phyloP scores from a whole-genome alignment of 176 grass and related monocot species.

The Zea mays region Zm-B73-REFERENCE-NAM-5.0 NC_050098.1:171103001-171103500 shows the following conservation, averaged over 20 bases:
- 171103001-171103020: neutral
- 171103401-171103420: constrained; percentile 92
- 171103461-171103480: constrained; percentile 67
- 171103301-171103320: constrained; percentile 64
- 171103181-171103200: constrained; percentile 3
- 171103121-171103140: constrained; percentile 4
- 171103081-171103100: neutral
- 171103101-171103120: neutral
- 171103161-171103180: neutral
- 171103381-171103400: constrained; percentile 83
- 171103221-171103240: neutral
- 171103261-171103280: constrained; percentile 42
- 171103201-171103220: neutral
- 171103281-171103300: constrained; percentile 79
- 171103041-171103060: constrained; percentile 26
- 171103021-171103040: neutral
- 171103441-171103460: constrained; percentile 86
- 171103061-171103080: constrained; percentile 6
- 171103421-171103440: constrained; percentile 87
- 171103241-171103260: constrained; percentile 7
- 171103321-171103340: constrained; percentile 78
- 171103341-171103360: constrained; percentile 88
- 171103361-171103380: constrained; percentile 96
- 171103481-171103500: neutral
- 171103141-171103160: neutral